Evolutionary conservation across 148 eudicot genomes (phyloP).

Genomic region (Selenicereus undatus): DNA sequence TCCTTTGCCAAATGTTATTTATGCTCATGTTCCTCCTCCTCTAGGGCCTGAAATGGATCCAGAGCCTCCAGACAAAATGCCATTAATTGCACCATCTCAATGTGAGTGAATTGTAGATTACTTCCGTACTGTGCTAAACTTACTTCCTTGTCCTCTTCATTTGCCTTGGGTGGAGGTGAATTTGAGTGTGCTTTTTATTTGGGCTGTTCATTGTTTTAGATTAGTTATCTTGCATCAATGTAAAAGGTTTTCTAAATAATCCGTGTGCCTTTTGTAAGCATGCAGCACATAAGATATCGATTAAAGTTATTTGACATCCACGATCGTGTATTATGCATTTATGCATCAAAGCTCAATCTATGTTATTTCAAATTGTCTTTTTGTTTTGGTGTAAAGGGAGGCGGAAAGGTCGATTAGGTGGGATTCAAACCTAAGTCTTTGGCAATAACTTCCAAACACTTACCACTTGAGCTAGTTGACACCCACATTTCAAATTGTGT

Average conservation of each 20-base stretch:
- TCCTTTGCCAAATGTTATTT: conserved; percentile 56
- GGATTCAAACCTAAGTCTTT: no score
- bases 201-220: not conserved
- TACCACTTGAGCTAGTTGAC: no score
- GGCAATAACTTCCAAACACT: no score
- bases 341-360: not conserved
- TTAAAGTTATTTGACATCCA: no score
- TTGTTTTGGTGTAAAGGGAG: not conserved
- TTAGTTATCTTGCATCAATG: not conserved
- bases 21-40: conserved; percentile 55
- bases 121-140: not conserved
- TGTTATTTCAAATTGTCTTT: not conserved
- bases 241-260: not conserved
- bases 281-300: not conserved
- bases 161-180: not conserved
- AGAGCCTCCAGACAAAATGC: conserved; percentile 48
- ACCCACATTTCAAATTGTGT: not conserved
- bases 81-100: conserved; percentile 54
- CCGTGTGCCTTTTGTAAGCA: not conserved
- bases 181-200: not conserved
- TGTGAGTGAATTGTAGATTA: conserved; percentile 50
- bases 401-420: no score
- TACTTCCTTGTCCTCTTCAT: not conserved
- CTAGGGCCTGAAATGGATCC: conserved; percentile 39
- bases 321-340: not conserved